These are phyloP conservation scores for Trichosporon sp. DNA, from an alignment of 1,284 basidiomycete genomes.

Conservation along the genomic window DNA sequence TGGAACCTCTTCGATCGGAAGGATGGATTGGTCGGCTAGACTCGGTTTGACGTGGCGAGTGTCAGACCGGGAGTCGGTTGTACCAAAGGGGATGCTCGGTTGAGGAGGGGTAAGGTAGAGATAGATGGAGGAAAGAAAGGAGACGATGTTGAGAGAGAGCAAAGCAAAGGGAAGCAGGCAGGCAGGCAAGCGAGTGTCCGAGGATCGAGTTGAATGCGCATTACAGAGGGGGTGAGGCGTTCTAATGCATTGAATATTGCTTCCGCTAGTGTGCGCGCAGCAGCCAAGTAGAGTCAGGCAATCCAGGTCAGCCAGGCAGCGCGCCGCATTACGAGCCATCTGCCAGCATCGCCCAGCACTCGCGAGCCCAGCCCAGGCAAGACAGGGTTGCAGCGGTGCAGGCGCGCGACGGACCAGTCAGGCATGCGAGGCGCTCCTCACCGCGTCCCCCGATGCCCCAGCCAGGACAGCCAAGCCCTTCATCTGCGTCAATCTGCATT, in stretches of 20 bases:
- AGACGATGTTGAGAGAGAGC: slow-evolving; percentile 8
- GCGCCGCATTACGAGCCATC: background rate
- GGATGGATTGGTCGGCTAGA: slow-evolving; percentile 2
- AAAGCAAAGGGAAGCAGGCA: background rate
- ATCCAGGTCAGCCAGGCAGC: no score
- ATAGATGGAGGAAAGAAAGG: slow-evolving; percentile 7
- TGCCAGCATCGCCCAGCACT: background rate
- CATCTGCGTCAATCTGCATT: background rate
- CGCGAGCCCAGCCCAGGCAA: background rate
- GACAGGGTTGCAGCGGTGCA: background rate
- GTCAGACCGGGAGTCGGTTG: slow-evolving; percentile 18
- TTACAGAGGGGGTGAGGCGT: background rate
- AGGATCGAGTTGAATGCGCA: background rate
- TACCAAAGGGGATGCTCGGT: background rate
- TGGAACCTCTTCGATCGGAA: slow-evolving; percentile 5
- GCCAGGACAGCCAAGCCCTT: background rate
- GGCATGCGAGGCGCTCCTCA: background rate
- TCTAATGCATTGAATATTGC: slow-evolving; percentile 10
- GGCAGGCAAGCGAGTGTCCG: background rate
- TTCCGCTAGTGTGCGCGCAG: background rate
- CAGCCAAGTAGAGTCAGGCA: background rate
- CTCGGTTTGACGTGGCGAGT: slow-evolving; percentile 21
- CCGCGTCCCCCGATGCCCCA: background rate
- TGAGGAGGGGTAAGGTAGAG: slow-evolving; percentile 1
- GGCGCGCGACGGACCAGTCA: background rate